Conservation (phyloP, 345 rosid species). For the Hevea brasiliensis region DNA sequence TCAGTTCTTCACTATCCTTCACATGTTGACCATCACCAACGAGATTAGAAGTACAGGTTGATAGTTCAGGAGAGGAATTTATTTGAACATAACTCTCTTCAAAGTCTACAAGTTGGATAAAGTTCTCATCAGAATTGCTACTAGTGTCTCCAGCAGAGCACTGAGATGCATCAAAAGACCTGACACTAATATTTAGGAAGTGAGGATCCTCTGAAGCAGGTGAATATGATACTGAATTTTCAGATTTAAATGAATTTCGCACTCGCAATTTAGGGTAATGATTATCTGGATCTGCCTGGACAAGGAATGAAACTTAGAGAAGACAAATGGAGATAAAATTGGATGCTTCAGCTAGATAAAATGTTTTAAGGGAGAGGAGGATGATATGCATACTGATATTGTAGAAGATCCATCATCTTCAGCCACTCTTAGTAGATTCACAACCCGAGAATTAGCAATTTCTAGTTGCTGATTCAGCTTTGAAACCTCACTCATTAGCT, state of each 20-base stretch:
- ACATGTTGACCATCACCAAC: conserved; percentile 27
- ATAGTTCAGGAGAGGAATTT: conserved; percentile 13
- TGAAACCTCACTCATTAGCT: conserved; percentile 65
- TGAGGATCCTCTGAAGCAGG: conserved; percentile 41
- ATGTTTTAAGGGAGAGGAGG: not conserved
- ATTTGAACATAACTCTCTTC: conserved; percentile 39
- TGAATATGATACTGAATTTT: conserved; percentile 37
- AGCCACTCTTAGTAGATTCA: conserved; percentile 46
- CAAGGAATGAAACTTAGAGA: conserved; percentile 13
- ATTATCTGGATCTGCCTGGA: conserved; percentile 47
- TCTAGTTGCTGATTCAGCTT: conserved; percentile 56
- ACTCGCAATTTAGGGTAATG: conserved; percentile 74
- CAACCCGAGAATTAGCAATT: conserved; percentile 57
- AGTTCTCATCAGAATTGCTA: conserved; percentile 53
- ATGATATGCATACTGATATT: conserved; percentile 28
- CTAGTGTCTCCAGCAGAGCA: conserved; percentile 55
- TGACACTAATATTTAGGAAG: conserved; percentile 25
- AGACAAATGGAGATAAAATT: conserved; percentile 9
- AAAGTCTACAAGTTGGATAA: conserved; percentile 50
- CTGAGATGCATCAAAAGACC: conserved; percentile 49
- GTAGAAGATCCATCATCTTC: conserved; percentile 40
- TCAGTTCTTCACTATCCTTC: conserved; percentile 42
- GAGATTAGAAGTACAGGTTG: conserved; percentile 32
- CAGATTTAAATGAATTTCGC: conserved; percentile 62
- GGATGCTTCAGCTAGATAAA: conserved; percentile 9